Evolutionary conservation across 257 asterid species (phyloP).

Genomic region (Solanum commersonii): DNA sequence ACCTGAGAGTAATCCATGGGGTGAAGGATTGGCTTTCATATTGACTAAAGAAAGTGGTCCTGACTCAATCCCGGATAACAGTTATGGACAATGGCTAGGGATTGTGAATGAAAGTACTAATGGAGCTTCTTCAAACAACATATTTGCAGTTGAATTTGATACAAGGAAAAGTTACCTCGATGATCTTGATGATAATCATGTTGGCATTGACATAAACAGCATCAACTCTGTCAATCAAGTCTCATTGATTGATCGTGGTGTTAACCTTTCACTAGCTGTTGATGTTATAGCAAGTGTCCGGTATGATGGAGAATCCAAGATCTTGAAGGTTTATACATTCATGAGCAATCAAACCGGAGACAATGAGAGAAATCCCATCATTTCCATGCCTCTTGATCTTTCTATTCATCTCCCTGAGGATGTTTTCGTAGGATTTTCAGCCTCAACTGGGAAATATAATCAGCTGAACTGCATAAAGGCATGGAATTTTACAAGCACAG

Average conservation of each 20-base stretch:
- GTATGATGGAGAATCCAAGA: constrained; percentile 1
- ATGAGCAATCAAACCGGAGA: neutral
- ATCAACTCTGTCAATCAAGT: neutral
- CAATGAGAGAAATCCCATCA: neutral
- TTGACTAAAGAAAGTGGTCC: neutral
- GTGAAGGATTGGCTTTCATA: constrained; percentile 13
- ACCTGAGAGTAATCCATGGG: neutral
- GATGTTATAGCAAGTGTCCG: neutral
- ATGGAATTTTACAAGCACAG: constrained; percentile 5
- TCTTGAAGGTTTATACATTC: neutral
- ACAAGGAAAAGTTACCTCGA: constrained; percentile 4
- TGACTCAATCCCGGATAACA: neutral
- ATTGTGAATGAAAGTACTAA: constrained; percentile 2
- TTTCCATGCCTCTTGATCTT: constrained; percentile 2
- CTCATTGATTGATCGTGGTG: neutral
- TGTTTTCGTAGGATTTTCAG: constrained; percentile 8
- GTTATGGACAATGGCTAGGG: constrained; percentile 8
- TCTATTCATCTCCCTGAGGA: neutral
- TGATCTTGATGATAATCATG: constrained; percentile 11
- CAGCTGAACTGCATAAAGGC: constrained; percentile 3
- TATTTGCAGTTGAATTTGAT: constrained; percentile 6
- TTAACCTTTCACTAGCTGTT: constrained; percentile 1
- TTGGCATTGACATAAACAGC: constrained; percentile 12
- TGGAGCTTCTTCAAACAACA: neutral
- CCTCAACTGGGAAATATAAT: constrained; percentile 5